Percentiles rank a stretch among this genome's conserved stretches.
These are phyloP conservation scores for Gilbertella persicaria DNA, from an alignment of 371 early-diverging fungal genomes.

Conservation along the genomic window DNA sequence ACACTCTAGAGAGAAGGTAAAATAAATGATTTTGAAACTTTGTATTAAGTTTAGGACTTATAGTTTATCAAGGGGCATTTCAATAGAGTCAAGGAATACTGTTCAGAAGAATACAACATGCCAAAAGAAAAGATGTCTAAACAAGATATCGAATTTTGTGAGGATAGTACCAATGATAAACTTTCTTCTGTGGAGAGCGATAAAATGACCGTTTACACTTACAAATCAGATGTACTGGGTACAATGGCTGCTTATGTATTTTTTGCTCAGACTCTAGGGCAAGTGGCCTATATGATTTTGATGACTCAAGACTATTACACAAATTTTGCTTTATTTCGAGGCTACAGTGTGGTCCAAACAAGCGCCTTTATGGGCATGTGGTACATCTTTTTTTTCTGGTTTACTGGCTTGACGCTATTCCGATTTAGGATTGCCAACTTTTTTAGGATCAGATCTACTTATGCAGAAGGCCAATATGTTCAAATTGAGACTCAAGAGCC, in stretches of 20 bases:
- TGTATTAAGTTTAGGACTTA: neutral
- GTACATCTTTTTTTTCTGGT: slow-evolving; percentile 71
- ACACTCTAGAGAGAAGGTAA: slow-evolving; percentile 29
- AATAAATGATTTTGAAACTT: neutral
- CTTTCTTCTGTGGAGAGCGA: slow-evolving; percentile 4
- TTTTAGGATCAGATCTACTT: slow-evolving; percentile 62
- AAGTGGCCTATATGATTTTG: slow-evolving; percentile 42
- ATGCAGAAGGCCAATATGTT: slow-evolving; percentile 58
- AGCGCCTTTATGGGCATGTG: slow-evolving; percentile 58
- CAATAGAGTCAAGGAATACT: slow-evolving; percentile 10
- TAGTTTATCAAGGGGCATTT: slow-evolving; percentile 10
- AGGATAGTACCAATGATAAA: neutral
- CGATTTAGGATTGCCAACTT: slow-evolving; percentile 57
- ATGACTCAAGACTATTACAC: slow-evolving; percentile 44
- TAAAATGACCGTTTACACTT: slow-evolving; percentile 40
- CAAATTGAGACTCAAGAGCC: slow-evolving; percentile 65
- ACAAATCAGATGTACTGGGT: slow-evolving; percentile 38
- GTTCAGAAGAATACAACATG: slow-evolving; percentile 10
- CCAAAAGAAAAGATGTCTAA: neutral
- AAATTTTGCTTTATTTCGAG: slow-evolving; percentile 34
- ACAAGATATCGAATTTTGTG: neutral
- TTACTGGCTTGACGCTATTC: slow-evolving; percentile 51
- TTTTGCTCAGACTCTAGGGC: slow-evolving; percentile 40
- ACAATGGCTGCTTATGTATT: slow-evolving; percentile 23
- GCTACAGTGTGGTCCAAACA: slow-evolving; percentile 34